phyloP scores from a whole-genome alignment of 768 basidiomycete genomes.

The Imleria badia region DNA sequence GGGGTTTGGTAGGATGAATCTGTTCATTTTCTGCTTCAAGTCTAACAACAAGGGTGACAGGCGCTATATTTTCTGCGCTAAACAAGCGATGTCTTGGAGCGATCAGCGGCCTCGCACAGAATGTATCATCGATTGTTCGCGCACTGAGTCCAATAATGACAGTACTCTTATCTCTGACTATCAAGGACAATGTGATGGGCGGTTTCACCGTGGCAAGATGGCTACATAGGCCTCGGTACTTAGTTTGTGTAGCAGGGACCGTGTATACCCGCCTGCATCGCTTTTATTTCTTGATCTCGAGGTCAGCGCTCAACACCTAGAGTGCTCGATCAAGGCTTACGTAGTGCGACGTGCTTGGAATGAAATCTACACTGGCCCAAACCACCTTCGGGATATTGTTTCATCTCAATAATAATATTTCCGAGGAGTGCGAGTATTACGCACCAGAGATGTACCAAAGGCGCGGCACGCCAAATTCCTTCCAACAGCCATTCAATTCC shows the following conservation, averaged over 20 bases:
- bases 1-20: not conserved
- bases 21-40: not conserved
- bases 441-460: conserved; percentile 3
- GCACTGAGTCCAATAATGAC: conserved; percentile 27
- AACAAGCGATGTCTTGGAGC: conserved; percentile 61
- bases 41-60: not conserved
- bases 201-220: conserved; percentile 4
- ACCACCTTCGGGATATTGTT: not conserved
- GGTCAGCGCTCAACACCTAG: not conserved
- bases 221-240: not conserved
- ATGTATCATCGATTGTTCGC: conserved; percentile 16
- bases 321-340: conserved; percentile 3
- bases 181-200: conserved; percentile 26
- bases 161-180: conserved; percentile 30
- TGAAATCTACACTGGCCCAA: conserved; percentile 3
- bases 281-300: conserved; percentile 14
- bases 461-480: conserved; percentile 15
- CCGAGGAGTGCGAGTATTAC: not conserved
- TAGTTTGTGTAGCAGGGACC: not conserved
- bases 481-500: conserved; percentile 44
- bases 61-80: conserved; percentile 42
- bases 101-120: conserved; percentile 48
- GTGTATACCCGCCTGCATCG: conserved; percentile 14
- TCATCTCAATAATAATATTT: not conserved
- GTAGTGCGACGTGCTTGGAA: conserved; percentile 10